Evolutionary conservation across 495 filamentous ascomycete genomes (phyloP).

Genomic region (Penicillium lividum): DNA sequence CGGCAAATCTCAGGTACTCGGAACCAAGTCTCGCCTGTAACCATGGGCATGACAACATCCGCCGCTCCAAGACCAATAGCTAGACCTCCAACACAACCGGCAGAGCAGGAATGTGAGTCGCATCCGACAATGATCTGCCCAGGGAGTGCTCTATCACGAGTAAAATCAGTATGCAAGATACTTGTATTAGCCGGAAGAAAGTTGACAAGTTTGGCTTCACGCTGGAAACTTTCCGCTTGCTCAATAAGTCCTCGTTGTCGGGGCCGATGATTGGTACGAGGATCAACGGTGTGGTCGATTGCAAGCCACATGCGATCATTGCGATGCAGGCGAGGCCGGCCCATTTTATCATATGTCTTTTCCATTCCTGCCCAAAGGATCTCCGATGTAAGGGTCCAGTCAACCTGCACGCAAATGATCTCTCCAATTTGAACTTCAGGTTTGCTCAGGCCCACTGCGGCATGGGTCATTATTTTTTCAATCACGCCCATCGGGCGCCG

Average conservation of each 20-base stretch:
- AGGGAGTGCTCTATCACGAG: constrained; percentile 44
- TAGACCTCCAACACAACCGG: constrained; percentile 41
- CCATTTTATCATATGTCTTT: constrained; percentile 33
- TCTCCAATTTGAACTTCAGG: constrained; percentile 2
- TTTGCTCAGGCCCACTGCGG: constrained; percentile 3
- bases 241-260: constrained; percentile 37
- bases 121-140: constrained; percentile 47
- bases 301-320: constrained; percentile 54
- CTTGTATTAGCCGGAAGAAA: constrained; percentile 45
- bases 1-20: constrained; percentile 43
- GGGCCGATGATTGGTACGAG: constrained; percentile 35
- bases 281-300: constrained; percentile 49
- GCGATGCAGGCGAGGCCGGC: constrained; percentile 41
- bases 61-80: constrained; percentile 47
- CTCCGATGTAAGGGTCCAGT: background rate
- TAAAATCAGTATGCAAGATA: constrained; percentile 52
- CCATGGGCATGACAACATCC: constrained; percentile 46
- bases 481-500: constrained; percentile 9
- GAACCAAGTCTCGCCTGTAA: constrained; percentile 51
- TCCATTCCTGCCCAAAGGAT: constrained; percentile 34
- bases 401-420: background rate
- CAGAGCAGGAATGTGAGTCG: constrained; percentile 51
- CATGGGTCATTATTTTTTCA: constrained; percentile 11
- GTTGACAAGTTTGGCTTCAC: constrained; percentile 46
- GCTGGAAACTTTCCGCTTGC: constrained; percentile 32